Evolutionary conservation across 768 basidiomycete species (phyloP).

Genomic region (Imleria badia): DNA sequence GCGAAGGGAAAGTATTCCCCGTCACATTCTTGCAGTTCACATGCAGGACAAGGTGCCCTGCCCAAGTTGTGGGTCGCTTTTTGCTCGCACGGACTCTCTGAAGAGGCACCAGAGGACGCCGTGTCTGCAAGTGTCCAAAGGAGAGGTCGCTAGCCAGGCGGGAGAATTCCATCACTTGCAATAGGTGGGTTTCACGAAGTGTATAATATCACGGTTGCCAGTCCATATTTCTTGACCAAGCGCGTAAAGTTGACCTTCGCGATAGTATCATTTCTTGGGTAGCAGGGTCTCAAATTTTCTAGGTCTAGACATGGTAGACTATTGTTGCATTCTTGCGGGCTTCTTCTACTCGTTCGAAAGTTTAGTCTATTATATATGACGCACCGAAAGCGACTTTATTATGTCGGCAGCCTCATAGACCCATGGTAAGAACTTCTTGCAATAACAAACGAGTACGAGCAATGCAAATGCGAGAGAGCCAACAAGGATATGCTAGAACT

Average conservation of each 20-base stretch:
- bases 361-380: neutral
- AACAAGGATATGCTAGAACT: too few species aligned
- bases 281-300: neutral
- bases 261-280: neutral
- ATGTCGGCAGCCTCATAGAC: too few species aligned
- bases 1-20: conserved; percentile 26
- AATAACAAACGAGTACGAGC: too few species aligned
- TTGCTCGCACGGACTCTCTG: conserved; percentile 28
- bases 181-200: too few species aligned
- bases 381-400: too few species aligned
- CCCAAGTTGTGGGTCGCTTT: conserved; percentile 12
- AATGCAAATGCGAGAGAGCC: too few species aligned
- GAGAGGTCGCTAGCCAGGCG: neutral
- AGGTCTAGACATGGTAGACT: neutral
- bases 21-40: conserved; percentile 27
- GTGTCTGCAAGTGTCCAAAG: neutral
- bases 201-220: too few species aligned
- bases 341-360: neutral
- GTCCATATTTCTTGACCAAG: neutral
- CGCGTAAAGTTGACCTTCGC: neutral
- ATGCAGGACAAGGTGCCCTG: conserved; percentile 21
- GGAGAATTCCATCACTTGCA: neutral
- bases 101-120: conserved; percentile 20
- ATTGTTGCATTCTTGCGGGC: neutral
- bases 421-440: too few species aligned